Evolutionary conservation across 345 rosid genomes (phyloP).

Genomic region (Clausena lansium): DNA sequence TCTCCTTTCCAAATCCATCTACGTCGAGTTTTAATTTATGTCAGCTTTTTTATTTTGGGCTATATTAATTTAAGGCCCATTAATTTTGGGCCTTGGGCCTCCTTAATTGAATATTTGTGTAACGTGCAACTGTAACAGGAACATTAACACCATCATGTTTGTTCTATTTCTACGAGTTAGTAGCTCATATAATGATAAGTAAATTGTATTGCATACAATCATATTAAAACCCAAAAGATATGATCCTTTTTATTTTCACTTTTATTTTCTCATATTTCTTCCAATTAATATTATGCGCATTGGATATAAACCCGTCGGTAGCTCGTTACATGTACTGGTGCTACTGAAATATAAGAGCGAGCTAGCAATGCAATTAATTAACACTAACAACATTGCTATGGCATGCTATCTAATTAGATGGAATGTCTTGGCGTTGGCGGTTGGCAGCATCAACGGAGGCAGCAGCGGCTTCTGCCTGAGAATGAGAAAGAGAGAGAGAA

Average conservation of each 20-base stretch:
- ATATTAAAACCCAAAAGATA: no score
- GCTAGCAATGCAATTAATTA: not conserved
- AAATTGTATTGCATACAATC: no score
- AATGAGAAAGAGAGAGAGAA: not conserved
- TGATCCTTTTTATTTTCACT: no score
- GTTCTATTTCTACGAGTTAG: no score
- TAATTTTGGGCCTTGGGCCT: not conserved
- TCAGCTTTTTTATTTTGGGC: not conserved
- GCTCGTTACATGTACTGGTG: no score
- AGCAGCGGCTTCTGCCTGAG: not conserved
- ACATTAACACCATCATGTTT: no score
- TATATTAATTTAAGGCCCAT: not conserved
- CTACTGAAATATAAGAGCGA: no score
- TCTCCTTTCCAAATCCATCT: not conserved
- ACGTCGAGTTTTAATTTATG: not conserved
- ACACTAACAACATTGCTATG: not conserved
- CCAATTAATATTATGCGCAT: not conserved
- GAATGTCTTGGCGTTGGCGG: constrained; percentile 29
- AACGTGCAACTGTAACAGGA: no score
- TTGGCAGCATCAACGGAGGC: constrained; percentile 19
- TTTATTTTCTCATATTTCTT: no score
- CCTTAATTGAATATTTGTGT: not conserved
- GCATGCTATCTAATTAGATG: not conserved
- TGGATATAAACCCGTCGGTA: not conserved
- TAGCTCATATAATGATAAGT: no score